Conservation (phyloP, 208 protist genomes). For the Porcisia hertigi region DNA sequence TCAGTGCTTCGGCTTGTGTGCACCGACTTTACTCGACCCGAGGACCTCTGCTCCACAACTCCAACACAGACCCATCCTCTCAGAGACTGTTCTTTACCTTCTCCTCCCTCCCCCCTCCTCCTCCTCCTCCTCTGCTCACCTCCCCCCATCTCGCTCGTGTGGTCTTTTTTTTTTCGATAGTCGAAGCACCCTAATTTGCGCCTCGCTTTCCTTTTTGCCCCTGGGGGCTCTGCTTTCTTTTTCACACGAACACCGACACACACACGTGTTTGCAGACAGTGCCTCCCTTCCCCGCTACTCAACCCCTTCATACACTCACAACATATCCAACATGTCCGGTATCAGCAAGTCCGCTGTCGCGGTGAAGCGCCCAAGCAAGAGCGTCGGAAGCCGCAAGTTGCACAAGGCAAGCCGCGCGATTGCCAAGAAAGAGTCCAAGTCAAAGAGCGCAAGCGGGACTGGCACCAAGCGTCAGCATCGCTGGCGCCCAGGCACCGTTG, state of each 20-base stretch:
- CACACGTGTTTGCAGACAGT: neutral
- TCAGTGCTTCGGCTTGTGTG: neutral
- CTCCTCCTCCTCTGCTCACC: neutral
- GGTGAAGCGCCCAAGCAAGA: conserved; percentile 78
- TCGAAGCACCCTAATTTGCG: neutral
- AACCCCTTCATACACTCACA: neutral
- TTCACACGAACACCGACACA: neutral
- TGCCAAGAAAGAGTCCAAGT: conserved; percentile 64
- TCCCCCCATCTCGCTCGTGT: neutral
- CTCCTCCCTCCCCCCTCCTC: neutral
- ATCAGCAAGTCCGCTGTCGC: conserved; percentile 55
- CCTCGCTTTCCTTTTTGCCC: neutral
- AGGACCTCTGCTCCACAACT: neutral
- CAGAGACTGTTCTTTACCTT: neutral
- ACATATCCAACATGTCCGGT: conserved; percentile 38
- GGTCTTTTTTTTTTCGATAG: neutral
- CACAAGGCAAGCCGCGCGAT: conserved; percentile 71
- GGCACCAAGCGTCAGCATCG: conserved; percentile 96
- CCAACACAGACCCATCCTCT: neutral
- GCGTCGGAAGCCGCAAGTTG: conserved; percentile 67
- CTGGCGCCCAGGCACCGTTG: conserved; percentile 99
- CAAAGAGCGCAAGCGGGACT: conserved; percentile 12
- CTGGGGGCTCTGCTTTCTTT: neutral
- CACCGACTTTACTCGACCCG: neutral
- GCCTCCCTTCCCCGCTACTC: neutral